These are phyloP conservation scores for Xylaria multiplex DNA, from an alignment of 2,329 filamentous ascomycete species.

Conservation along the genomic window DNA sequence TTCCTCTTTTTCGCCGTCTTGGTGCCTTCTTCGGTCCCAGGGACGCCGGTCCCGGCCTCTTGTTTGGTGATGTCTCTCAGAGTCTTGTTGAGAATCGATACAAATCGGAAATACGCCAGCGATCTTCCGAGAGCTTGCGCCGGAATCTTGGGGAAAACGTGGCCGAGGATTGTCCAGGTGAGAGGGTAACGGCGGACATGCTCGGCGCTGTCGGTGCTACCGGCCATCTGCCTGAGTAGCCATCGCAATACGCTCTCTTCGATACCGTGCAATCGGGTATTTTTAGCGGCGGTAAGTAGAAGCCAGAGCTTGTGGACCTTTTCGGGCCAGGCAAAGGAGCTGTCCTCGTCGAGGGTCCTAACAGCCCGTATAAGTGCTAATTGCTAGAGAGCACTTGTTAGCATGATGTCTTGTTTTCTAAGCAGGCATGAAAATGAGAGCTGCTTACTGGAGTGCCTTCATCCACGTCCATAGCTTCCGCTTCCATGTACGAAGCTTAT, in stretches of 20 bases:
- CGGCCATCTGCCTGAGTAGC: slow-evolving; percentile 70
- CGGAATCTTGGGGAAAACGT: slow-evolving; percentile 72
- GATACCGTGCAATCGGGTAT: slow-evolving; percentile 60
- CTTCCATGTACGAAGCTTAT: slow-evolving; percentile 34
- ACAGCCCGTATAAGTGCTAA: slow-evolving; percentile 62
- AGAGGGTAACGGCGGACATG: slow-evolving; percentile 64
- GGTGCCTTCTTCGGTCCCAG: slow-evolving; percentile 41
- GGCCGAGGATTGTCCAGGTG: slow-evolving; percentile 70
- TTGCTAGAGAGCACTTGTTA: slow-evolving; percentile 34
- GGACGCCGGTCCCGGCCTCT: slow-evolving; percentile 30
- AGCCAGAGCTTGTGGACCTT: slow-evolving; percentile 63
- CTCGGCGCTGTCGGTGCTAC: slow-evolving; percentile 58
- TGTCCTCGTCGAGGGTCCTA: slow-evolving; percentile 65
- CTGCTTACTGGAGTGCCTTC: slow-evolving; percentile 35
- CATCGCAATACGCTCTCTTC: slow-evolving; percentile 70
- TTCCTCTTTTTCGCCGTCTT: slow-evolving; percentile 54
- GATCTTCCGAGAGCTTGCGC: slow-evolving; percentile 75
- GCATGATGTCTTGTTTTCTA: not conserved
- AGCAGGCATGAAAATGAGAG: not conserved
- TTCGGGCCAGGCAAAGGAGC: slow-evolving; percentile 55
- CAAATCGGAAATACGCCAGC: slow-evolving; percentile 75
- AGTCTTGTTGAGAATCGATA: slow-evolving; percentile 72
- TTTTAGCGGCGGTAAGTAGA: slow-evolving; percentile 55
- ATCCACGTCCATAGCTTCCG: slow-evolving; percentile 44
- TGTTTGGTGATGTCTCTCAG: slow-evolving; percentile 64